Percentiles rank a stretch among this genome's conserved stretches.
Evolutionary conservation across 148 eudicot species (phyloP).

Genomic region (Tetragonia tetragonoides): DNA sequence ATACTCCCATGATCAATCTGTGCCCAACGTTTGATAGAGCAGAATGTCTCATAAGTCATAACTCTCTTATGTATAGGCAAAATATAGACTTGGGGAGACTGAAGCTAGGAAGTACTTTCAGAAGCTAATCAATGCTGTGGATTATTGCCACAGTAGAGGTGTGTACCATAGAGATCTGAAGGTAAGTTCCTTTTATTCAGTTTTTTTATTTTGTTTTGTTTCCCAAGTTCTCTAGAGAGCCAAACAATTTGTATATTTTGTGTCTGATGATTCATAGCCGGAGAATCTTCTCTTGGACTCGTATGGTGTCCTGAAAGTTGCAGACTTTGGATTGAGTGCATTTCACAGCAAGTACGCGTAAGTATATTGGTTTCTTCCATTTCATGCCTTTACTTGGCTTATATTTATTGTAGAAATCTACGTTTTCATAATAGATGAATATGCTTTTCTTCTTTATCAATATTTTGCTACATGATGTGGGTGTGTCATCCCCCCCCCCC

Average conservation of each 20-base stretch:
- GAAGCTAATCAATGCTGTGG: slow-evolving; percentile 88
- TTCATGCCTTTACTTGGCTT: background rate
- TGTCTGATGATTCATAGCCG: slow-evolving; percentile 46
- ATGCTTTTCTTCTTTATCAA: no score
- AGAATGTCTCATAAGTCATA: background rate
- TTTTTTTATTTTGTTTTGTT: background rate
- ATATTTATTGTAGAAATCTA: background rate
- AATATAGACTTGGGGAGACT: slow-evolving; percentile 62
- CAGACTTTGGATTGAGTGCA: slow-evolving; percentile 87
- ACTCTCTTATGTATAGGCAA: slow-evolving; percentile 41
- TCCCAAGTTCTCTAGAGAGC: background rate
- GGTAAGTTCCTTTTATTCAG: slow-evolving; percentile 31
- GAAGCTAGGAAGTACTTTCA: slow-evolving; percentile 87
- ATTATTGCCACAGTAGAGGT: slow-evolving; percentile 97
- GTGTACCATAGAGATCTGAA: slow-evolving; percentile 90
- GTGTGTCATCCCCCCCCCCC: no score
- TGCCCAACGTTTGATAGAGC: background rate
- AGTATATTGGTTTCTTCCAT: slow-evolving; percentile 19
- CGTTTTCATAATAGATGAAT: background rate
- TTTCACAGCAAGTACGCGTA: slow-evolving; percentile 81
- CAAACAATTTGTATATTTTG: background rate
- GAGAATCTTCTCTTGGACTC: slow-evolving; percentile 85
- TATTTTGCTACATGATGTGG: no score
- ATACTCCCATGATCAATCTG: background rate
- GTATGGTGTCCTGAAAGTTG: slow-evolving; percentile 73